Evolutionary conservation across 1,284 basidiomycete genomes (phyloP), one percentile per base, ranked within the genome.

Genomic region (Xerocomus amazonicus): DNA sequence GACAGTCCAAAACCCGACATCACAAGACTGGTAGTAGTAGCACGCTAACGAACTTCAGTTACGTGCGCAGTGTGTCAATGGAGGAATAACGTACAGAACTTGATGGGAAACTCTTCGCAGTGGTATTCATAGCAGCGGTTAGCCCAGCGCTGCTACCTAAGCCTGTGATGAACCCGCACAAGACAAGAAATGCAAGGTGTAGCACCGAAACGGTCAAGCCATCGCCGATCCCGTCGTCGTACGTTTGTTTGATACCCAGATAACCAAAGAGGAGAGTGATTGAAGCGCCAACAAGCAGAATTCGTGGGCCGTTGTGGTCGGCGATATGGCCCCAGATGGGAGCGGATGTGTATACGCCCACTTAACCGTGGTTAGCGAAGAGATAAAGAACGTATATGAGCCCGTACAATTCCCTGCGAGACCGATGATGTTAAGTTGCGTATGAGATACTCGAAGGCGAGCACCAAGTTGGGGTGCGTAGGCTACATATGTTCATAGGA

Each of bases 1-100:
- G 86, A 90, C 5, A 92, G 75, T 0, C 90, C 90, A 52, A 90
- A 91, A 14, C 87, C 90, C 0, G 87, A 87, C 13, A 90, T 70
- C 23, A 91, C 88, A 13, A 87, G 63, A 3, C 84, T 84, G 2
- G 85, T 88, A 1, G 84, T 79, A 0, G 84, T 80, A 2, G 83
- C 89, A 32, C 89, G 75, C 83, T 83, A 47, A 14, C 44, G 13
- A 42, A 45, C 45, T 39, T 48, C 26, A 39, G 35, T 8, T 7
- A 9, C 23, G 41, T 8, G 14, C 29, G 40, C 4, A 38, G 23
- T 34, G 14, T n/a, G 27, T 17, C 23, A 19, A 14, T 34, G 26
- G 4, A 26, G 27, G 27, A 40, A 26, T 39, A n/a, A 69, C 76
- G 51, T 53, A 82, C 80, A 32, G 70, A 64, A 34, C 59, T 61